Evolutionary conservation across 345 rosid species (phyloP).

Genomic region (Turritis glabra): DNA sequence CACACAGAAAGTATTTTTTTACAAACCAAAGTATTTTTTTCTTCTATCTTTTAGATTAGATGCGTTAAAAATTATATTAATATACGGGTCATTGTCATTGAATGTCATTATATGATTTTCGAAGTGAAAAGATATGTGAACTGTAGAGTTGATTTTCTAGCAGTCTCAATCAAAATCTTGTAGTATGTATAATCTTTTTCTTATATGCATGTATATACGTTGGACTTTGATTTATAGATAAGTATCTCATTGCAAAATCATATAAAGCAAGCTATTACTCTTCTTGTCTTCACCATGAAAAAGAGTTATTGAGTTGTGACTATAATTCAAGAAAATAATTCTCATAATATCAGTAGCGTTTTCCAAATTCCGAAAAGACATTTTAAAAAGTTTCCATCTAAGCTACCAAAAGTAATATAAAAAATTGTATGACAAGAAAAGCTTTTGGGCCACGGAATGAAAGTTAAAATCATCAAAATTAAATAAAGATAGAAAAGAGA

Average conservation of each 20-base stretch:
- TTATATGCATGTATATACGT: background rate
- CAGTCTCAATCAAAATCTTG: background rate
- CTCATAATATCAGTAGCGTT: background rate
- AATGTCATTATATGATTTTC: background rate
- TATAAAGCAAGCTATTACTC: background rate
- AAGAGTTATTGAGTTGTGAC: background rate
- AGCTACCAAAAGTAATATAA: slow-evolving; percentile 3
- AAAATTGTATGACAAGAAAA: background rate
- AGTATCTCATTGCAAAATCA: background rate
- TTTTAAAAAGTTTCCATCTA: slow-evolving; percentile 11
- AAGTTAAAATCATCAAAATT: slow-evolving; percentile 11
- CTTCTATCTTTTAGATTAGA: background rate
- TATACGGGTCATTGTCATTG: background rate
- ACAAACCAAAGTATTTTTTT: background rate
- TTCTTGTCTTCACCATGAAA: background rate
- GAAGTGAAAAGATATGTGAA: background rate
- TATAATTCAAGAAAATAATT: background rate
- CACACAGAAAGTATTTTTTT: no score
- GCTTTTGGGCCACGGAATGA: slow-evolving; percentile 17
- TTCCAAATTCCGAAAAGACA: background rate
- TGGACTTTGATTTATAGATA: background rate
- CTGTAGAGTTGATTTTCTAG: background rate
- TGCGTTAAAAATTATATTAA: background rate
- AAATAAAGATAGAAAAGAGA: slow-evolving; percentile 10
- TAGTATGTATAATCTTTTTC: background rate